Evolutionary conservation across 2,329 filamentous ascomycete species (phyloP), one percentile per base, ranked within the genome.

Genomic region (Stachybotrys chlorohalonatus): DNA sequence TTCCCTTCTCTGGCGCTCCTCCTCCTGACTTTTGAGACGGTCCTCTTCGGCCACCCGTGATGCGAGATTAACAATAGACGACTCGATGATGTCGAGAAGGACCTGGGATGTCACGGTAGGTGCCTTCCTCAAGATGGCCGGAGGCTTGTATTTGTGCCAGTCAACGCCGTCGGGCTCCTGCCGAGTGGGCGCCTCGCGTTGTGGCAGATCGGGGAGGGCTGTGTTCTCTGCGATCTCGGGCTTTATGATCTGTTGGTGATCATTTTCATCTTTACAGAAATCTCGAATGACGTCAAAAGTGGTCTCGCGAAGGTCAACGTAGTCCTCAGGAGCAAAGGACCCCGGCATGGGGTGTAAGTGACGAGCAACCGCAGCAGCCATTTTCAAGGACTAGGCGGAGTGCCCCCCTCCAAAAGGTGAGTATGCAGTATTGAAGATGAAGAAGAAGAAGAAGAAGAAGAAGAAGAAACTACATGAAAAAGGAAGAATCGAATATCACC

Each of bases 141-240:
- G 80, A 5, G 77, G 76, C 3, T 73, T 69, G 57, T 77, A 79
- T 52, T 70, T 64, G 45, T 67, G 71, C 75, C 78, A 81, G 60
- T 78, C 72, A 39, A 72, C 65, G 3, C 66, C 58, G 4, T 58
- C 54, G 49, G 64, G 56, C 9, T 42, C 36, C 36, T 9, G 36
- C 36, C 9, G 36, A 42, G 36, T 9, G 6, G 36, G 36, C 36
- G 24, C 24, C 24, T 24, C 24, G 24, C 24, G 24, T 24, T 24
- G 24, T 24, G 24, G 24, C 24, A 24, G 24, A 24, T 24, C 24
- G 24, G 24, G 24, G 24, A 24, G 24, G 24, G 24, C 24, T 24
- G 24, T 24, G 24, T 24, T 24, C 24, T 24, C 24, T 24, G 24
- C 24, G 24, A 24, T 24, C 24, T 24, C 24, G 24, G 24, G 24